Base-by-base conservation (phyloP, 2,329 filamentous ascomycete species). In the Alternaria consortialis region DNA sequence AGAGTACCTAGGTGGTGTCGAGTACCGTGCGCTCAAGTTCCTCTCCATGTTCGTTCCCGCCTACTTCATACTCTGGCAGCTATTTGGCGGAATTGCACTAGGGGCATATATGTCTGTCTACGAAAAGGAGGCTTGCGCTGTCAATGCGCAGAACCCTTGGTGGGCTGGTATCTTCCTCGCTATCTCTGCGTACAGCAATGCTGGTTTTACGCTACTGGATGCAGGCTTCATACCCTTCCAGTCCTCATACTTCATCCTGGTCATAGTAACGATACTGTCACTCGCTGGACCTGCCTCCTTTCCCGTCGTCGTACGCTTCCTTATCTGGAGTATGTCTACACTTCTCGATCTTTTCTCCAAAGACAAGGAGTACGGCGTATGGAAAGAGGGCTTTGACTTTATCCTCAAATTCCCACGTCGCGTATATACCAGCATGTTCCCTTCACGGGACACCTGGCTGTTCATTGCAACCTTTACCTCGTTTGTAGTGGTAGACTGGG, bases 361-460 rank as follows among this genome's bases (percentile, higher is more conserved):
- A 47, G 37, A 61, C 36, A 64, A 67, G 51, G 64, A 70, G 40
- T 70, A 70, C 53, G 65, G 67, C 29, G 62, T 70, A 13, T 70
- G 67, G 67, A 70, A 64, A 55, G 65, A 66, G 50, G 67, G 66
- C 13, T 69, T 69, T 25, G 66, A 69, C 20, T 69, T 69, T 29
- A 69, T 67, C 23, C 60, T 69, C 37, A 69, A 58, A 20, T 69
- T 69, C 13, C 66, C 66, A n/a, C 46, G 46, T 1, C 46, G 46
- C 31, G 67, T 69, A 20, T 69, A 69, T 36, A 69, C 63, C 27
- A 69, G 67, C 53, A 69, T 69, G 67, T 69, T 69, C 23, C 63
- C 67, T 27, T 43, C 63, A n/a, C 59, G 61, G 15, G 67, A 69
- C 53, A 69, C 67, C 5, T 69, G 65, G 67, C 20, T 64, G 42